Percentiles rank a stretch among this genome's conserved stretches.
Conservation (phyloP, 192 early-diverging fungal species). For the Anaeromyces robustus region DNA sequence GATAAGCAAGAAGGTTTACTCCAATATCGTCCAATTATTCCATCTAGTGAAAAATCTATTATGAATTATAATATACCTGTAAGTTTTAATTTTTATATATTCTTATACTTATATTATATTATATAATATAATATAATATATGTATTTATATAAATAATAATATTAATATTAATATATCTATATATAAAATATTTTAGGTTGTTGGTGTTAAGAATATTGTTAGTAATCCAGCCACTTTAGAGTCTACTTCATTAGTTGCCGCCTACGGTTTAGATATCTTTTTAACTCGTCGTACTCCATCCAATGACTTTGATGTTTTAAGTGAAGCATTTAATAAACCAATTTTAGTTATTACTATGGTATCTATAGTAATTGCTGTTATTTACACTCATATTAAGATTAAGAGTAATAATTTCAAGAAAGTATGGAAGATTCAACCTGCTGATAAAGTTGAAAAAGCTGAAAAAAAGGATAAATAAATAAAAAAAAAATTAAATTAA, state of each 20-base stretch:
- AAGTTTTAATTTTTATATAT: neutral
- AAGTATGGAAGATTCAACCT: neutral
- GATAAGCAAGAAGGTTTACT: conserved; percentile 81
- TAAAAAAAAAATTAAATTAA: too few relatives aligned
- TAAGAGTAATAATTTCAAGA: neutral
- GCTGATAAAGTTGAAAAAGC: neutral
- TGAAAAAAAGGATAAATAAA: too few relatives aligned
- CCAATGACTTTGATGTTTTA: conserved; percentile 82
- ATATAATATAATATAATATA: neutral
- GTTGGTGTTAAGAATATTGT: conserved; percentile 48
- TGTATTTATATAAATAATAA: neutral
- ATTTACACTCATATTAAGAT: neutral
- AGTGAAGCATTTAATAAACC: conserved; percentile 82
- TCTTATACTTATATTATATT: neutral
- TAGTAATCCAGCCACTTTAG: conserved; percentile 63
- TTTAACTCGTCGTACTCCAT: conserved; percentile 65
- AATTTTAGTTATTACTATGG: conserved; percentile 66
- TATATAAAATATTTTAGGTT: conserved; percentile 23
- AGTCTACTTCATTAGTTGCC: conserved; percentile 83
- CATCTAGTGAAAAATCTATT: conserved; percentile 60
- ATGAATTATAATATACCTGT: conserved; percentile 55
- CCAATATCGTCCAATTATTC: conserved; percentile 54
- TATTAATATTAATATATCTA: too few relatives aligned
- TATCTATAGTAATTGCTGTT: conserved; percentile 41
- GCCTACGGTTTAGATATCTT: conserved; percentile 86